Conservation (phyloP, 2,329 filamentous ascomycete genomes). For the Leptosphaerulina australis region DNA sequence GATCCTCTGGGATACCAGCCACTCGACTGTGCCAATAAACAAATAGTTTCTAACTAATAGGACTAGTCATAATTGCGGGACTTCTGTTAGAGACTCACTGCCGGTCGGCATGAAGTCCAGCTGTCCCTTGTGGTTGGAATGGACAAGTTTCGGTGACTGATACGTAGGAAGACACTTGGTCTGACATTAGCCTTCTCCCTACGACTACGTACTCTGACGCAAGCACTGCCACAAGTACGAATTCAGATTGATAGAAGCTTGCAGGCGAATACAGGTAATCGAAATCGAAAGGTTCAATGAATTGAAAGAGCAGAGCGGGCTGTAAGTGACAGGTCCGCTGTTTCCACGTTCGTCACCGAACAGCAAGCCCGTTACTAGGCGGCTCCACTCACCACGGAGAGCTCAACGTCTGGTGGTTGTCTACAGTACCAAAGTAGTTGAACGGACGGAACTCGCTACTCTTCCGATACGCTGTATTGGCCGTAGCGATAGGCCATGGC, state of each 20-base stretch:
- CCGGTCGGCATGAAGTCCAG: slow-evolving; percentile 12
- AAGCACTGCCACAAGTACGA: not conserved
- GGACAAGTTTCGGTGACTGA: not conserved
- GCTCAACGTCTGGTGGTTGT: not conserved
- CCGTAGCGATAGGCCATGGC: slow-evolving; percentile 1
- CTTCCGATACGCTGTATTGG: slow-evolving; percentile 9
- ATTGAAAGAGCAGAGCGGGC: not conserved
- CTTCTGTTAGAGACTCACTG: not conserved
- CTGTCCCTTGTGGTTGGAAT: slow-evolving; percentile 6
- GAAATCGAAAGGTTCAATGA: too few relatives aligned
- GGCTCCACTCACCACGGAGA: not conserved
- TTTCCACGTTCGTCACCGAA: not conserved
- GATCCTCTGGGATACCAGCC: not conserved
- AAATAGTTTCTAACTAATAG: not conserved
- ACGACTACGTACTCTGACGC: too few relatives aligned
- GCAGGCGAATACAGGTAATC: not conserved
- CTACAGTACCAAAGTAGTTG: not conserved
- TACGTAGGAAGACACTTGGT: too few relatives aligned
- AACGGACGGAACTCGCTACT: not conserved
- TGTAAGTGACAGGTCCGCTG: not conserved
- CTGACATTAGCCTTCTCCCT: too few relatives aligned
- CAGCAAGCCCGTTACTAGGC: not conserved
- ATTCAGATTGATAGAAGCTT: not conserved
- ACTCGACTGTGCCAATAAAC: not conserved
- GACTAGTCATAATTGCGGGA: not conserved